Base-by-base conservation (phyloP, 2,329 filamentous ascomycete genomes). In the Samsoniella hepiali region DNA sequence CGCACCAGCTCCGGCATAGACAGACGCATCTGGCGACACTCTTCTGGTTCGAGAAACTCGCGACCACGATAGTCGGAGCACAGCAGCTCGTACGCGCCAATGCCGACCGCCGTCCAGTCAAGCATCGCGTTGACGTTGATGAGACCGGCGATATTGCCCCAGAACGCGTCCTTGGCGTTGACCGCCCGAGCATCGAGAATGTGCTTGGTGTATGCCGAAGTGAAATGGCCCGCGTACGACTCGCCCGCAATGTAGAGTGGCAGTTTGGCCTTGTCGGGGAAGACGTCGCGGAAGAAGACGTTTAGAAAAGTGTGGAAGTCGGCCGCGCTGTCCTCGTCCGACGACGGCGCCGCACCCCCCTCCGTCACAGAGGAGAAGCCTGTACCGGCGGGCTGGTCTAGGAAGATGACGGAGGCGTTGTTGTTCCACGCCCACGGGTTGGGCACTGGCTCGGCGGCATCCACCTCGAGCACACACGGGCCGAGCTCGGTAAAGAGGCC, bases 201-300 rank as follows among this genome's bases (percentile, higher is more conserved):
- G 36, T 66, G 61, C 36, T 63, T 63, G 17, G 59, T 32, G 34
- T 65, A 65, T 1, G 42, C 50, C 7, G 62, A 57, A 1, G 45
- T 57, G 31, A 54, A 63, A 32, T 96, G 91, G 45, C 91, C 91
- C 68, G 90, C 91, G 72, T 95, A 96, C 3, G 92, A 59, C 66
- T 82, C 80, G 1, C 80, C 81, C 0, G 79, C 76, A 36, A 82
- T 76, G 55, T 81, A 76, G 36, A 83, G 73, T 8, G 77, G 71
- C 5, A 70, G 67, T 1, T 73, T 56, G 44, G 67, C 66, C 29
- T 77, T 67, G 15, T 77, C 69, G 0, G 80, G 79, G 59, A 82
- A 81, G 1, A 79, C 74, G n/a, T 71, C 74, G 8, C 78, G 17
- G 27, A 63, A 72, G 63, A 82, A 81, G 2, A 81, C 68, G 64